Percentiles rank a stretch among this genome's conserved stretches.
phyloP scores from a whole-genome alignment of 1,139 yeast species.

The Suhomyces maxii region DNA sequence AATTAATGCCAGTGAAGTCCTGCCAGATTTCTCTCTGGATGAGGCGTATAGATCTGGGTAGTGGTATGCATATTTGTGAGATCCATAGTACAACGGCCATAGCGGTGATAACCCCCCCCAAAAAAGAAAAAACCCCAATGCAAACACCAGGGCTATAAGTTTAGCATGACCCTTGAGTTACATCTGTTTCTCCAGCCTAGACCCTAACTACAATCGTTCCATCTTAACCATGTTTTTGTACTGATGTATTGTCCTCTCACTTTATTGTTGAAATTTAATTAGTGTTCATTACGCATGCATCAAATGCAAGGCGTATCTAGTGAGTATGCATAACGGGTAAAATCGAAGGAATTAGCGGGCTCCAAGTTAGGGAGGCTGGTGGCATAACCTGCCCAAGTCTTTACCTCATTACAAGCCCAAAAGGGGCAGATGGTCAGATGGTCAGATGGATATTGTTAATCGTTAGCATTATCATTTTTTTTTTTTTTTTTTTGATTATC shows the following conservation, averaged over 20 bases:
- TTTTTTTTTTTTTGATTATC: no score
- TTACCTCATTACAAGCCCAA: no score
- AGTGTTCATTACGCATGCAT: neutral
- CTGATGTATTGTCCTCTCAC: no score
- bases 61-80: neutral
- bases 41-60: neutral
- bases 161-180: no score
- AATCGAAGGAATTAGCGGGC: neutral
- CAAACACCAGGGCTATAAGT: no score
- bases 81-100: neutral
- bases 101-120: no score
- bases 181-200: no score
- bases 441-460: neutral
- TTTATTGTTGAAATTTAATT: neutral
- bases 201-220: no score
- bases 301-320: neutral
- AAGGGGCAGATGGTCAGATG: no score
- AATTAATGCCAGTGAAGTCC: neutral
- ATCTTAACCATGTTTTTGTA: no score
- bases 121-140: no score
- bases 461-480: no score
- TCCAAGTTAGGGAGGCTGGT: neutral
- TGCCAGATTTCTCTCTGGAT: neutral
- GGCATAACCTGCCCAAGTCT: neutral
- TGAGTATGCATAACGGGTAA: neutral